phyloP scores from a whole-genome alignment of 164 flowering plant genomes.

The Piper betle region DNA sequence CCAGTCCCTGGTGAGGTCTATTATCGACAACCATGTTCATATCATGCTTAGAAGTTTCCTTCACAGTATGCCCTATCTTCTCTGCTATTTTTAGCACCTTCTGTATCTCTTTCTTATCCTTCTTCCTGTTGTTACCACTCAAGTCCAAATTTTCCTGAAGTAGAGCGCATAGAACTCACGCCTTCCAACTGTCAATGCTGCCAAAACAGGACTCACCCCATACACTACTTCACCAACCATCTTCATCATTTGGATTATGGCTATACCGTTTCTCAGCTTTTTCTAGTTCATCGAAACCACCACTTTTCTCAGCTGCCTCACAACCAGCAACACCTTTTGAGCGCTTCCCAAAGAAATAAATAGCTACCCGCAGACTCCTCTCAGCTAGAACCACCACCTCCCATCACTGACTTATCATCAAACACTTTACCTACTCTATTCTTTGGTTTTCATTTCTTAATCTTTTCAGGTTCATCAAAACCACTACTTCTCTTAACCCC shows the following conservation, averaged over 20 bases:
- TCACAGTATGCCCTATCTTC: no score
- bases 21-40: no score
- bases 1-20: no score
- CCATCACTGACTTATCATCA: no score
- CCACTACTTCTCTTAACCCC: constrained; percentile 7
- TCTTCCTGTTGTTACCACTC: constrained; percentile 66
- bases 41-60: no score
- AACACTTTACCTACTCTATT: no score
- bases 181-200: constrained; percentile 70
- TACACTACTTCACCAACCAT: constrained; percentile 80
- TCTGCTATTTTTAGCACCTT: constrained; percentile 49
- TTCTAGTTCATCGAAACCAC: constrained; percentile 7
- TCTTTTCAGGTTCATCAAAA: background rate
- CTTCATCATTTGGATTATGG: constrained; percentile 8
- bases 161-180: constrained; percentile 77
- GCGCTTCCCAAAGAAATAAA: no score
- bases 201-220: constrained; percentile 93
- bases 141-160: constrained; percentile 84
- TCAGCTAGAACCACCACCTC: no score
- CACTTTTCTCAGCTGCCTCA: no score
- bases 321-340: no score
- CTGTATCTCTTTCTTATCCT: constrained; percentile 86
- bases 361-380: no score
- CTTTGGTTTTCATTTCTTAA: background rate
- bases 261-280: constrained; percentile 2